phyloP scores from a whole-genome alignment of 1,139 yeast genomes.

The Candida frijolesensis region DNA sequence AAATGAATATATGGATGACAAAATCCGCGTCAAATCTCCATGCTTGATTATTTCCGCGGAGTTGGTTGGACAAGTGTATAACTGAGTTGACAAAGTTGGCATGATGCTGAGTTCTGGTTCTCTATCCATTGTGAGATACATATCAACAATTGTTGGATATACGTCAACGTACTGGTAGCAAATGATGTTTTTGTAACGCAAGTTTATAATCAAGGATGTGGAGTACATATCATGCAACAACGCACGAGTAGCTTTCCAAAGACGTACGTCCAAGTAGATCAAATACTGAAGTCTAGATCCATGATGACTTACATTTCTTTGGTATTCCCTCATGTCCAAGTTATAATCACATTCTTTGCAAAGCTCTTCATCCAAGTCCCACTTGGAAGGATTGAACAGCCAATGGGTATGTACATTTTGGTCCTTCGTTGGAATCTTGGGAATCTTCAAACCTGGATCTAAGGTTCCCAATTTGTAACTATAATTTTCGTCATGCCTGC shows the following conservation, averaged over 20 bases:
- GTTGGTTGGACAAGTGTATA: slow-evolving; percentile 82
- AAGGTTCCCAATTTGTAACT: slow-evolving; percentile 36
- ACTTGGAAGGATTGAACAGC: slow-evolving; percentile 36
- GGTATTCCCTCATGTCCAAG: slow-evolving; percentile 28
- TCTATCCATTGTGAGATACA: slow-evolving; percentile 68
- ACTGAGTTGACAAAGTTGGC: slow-evolving; percentile 77
- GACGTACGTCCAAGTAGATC: slow-evolving; percentile 66
- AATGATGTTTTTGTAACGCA: slow-evolving; percentile 57
- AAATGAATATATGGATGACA: slow-evolving; percentile 68
- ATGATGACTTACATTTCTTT: slow-evolving; percentile 31
- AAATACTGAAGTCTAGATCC: slow-evolving; percentile 83
- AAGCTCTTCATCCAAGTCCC: slow-evolving; percentile 46
- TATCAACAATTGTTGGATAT: slow-evolving; percentile 77
- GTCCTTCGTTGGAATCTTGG: slow-evolving; percentile 26
- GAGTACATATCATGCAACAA: slow-evolving; percentile 70
- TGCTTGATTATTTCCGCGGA: slow-evolving; percentile 69
- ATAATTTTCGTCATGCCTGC: slow-evolving; percentile 16
- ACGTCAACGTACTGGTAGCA: slow-evolving; percentile 83
- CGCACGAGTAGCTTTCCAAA: slow-evolving; percentile 68
- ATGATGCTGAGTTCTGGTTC: slow-evolving; percentile 84
- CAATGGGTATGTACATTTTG: slow-evolving; percentile 30
- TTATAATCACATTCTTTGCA: slow-evolving; percentile 52
- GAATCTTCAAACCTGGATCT: slow-evolving; percentile 34
- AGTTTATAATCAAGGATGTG: slow-evolving; percentile 68
- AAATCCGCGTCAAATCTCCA: slow-evolving; percentile 68